A percentile compares a stretch with the other conserved stretches of the same genome.
These are phyloP conservation scores for Colletotrichum incanum DNA, from an alignment of 2,329 filamentous ascomycete genomes.

Conservation along the genomic window DNA sequence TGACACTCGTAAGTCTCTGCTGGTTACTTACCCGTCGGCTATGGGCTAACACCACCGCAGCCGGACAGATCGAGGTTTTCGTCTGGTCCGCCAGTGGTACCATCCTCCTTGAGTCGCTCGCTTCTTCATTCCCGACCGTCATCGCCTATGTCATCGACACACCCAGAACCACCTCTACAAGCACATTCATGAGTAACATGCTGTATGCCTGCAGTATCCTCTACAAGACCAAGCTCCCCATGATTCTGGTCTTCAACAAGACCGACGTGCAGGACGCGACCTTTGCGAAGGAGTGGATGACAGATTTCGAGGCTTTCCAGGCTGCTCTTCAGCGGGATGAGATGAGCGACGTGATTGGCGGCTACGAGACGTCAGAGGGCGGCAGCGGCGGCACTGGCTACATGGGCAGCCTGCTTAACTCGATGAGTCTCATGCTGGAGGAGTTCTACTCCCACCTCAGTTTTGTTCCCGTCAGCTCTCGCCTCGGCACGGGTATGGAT, in stretches of 20 bases:
- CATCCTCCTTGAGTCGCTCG: constrained; percentile 92
- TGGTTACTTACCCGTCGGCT: background rate
- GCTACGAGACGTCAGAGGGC: constrained; percentile 73
- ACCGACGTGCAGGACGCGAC: constrained; percentile 93
- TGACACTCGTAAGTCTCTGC: constrained; percentile 77
- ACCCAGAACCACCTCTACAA: constrained; percentile 91
- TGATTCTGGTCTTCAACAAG: constrained; percentile 99
- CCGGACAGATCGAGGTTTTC: constrained; percentile 98
- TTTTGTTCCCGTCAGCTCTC: constrained; percentile 93
- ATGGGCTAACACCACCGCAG: constrained; percentile 44
- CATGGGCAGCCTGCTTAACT: constrained; percentile 96
- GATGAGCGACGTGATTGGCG: constrained; percentile 81
- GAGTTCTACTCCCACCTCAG: constrained; percentile 97
- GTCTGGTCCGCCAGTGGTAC: constrained; percentile 97
- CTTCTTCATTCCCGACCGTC: constrained; percentile 95
- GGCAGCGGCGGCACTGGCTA: constrained; percentile 87
- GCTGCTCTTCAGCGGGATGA: constrained; percentile 86
- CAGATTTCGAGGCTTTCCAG: constrained; percentile 97
- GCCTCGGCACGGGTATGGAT: constrained; percentile 91
- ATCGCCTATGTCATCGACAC: constrained; percentile 99
- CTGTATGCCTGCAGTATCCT: constrained; percentile 98
- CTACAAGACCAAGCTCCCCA: constrained; percentile 98
- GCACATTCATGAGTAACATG: constrained; percentile 99
- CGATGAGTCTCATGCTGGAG: constrained; percentile 97
- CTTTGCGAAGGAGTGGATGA: constrained; percentile 99